These are phyloP conservation scores for Lentinula guzmanii DNA, from an alignment of 768 basidiomycete genomes.

Conservation along the genomic window DNA sequence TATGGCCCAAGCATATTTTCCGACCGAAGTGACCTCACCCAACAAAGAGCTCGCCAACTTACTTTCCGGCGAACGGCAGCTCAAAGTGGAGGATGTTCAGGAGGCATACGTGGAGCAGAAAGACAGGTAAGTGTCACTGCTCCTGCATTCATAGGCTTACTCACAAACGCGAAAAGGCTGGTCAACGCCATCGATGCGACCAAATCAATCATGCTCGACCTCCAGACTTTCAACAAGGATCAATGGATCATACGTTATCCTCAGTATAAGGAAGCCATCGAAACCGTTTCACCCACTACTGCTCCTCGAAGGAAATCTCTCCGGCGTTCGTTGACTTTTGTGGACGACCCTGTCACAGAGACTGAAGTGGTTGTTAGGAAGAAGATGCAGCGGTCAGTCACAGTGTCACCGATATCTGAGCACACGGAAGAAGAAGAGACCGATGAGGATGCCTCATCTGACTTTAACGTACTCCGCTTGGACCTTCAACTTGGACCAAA, in stretches of 20 bases:
- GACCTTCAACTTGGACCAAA: constrained; percentile 88
- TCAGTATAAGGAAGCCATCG: constrained; percentile 47
- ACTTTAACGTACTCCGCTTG: constrained; percentile 85
- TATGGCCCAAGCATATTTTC: constrained; percentile 40
- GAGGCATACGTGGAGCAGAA: constrained; percentile 71
- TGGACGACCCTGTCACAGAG: constrained; percentile 68
- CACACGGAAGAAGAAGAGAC: constrained; percentile 31
- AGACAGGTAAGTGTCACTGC: constrained; percentile 49
- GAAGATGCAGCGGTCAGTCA: constrained; percentile 52
- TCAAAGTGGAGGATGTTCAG: constrained; percentile 68
- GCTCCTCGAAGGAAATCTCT: constrained; percentile 31
- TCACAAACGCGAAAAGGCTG: constrained; percentile 39
- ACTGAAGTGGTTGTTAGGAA: constrained; percentile 57
- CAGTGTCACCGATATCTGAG: constrained; percentile 48
- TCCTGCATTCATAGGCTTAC: neutral
- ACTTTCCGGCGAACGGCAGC: constrained; percentile 30
- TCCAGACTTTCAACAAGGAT: constrained; percentile 77
- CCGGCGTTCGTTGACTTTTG: constrained; percentile 76
- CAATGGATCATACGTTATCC: constrained; percentile 92
- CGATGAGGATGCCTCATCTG: constrained; percentile 36
- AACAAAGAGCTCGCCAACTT: constrained; percentile 21
- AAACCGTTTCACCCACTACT: constrained; percentile 20
- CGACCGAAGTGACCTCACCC: constrained; percentile 29
- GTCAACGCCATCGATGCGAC: constrained; percentile 74
- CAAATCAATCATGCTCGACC: constrained; percentile 57